Evolutionary conservation across 106 monocot species (phyloP).

Genomic region (Allium fistulosum): DNA sequence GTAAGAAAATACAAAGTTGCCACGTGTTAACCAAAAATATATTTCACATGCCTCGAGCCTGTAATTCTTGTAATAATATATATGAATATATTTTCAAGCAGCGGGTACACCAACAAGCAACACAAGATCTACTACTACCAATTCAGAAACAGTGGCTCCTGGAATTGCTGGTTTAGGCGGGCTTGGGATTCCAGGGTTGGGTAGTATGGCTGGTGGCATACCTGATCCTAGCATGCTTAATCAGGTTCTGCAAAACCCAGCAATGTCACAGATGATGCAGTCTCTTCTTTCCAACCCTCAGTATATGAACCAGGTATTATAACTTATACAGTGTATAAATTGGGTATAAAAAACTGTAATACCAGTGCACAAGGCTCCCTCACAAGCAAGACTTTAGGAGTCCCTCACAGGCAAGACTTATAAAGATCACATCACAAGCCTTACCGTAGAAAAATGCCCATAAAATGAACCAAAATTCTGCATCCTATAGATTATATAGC

Average conservation of each 20-base stretch:
- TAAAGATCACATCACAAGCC: no score
- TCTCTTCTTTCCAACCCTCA: constrained; percentile 80
- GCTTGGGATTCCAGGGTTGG: constrained; percentile 50
- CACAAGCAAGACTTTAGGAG: no score
- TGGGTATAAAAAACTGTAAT: no score
- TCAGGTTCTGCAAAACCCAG: constrained; percentile 83
- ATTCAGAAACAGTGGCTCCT: constrained; percentile 28
- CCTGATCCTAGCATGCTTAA: constrained; percentile 41
- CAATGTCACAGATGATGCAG: constrained; percentile 76
- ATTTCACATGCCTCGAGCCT: no score
- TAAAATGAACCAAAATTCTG: no score
- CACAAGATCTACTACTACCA: constrained; percentile 35
- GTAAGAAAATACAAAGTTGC: no score
- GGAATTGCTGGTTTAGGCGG: constrained; percentile 55
- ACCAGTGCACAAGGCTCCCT: no score
- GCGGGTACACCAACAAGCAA: constrained; percentile 38
- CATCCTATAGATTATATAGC: no score
- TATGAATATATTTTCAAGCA: constrained; percentile 6
- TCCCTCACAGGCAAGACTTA: no score
- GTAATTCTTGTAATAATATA: no score
- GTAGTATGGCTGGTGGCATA: constrained; percentile 38
- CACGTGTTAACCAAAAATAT: no score
- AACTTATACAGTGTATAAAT: not conserved
- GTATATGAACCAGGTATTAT: constrained; percentile 70
- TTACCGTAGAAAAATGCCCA: no score